phyloP scores from a whole-genome alignment of 352 stramenopile genomes.

The Globisporangium apiculatum region DNA sequence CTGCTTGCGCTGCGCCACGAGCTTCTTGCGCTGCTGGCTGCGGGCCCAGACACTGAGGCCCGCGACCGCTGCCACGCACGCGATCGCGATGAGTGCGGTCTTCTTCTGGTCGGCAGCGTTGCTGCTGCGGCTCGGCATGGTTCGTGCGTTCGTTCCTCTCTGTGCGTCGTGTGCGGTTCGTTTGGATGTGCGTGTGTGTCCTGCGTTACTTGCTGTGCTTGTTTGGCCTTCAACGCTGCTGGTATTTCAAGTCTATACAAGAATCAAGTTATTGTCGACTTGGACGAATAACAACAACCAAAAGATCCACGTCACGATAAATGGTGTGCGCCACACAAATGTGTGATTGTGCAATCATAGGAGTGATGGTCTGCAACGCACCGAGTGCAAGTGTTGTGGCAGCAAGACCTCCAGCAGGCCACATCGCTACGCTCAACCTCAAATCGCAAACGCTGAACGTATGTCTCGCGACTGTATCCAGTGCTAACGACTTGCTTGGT shows the following conservation, averaged over 20 bases:
- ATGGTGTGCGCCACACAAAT: too few relatives aligned
- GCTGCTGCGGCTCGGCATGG: neutral
- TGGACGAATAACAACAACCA: constrained; percentile 5
- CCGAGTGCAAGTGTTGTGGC: too few relatives aligned
- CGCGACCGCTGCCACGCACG: constrained; percentile 34
- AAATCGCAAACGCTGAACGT: too few relatives aligned
- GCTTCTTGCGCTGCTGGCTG: constrained; percentile 38
- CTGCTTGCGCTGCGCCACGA: constrained; percentile 33
- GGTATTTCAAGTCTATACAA: too few relatives aligned
- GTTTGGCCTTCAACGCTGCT: too few relatives aligned
- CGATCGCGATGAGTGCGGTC: constrained; percentile 46
- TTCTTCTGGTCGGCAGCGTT: constrained; percentile 36
- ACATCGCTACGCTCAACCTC: too few relatives aligned
- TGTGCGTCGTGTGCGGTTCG: too few relatives aligned
- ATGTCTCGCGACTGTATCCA: too few relatives aligned
- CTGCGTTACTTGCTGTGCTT: neutral
- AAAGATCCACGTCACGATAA: neutral
- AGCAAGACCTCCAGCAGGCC: too few relatives aligned
- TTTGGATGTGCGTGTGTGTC: too few relatives aligned
- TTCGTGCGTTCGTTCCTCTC: neutral
- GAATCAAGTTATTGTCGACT: neutral
- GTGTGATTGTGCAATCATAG: neutral
- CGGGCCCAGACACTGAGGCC: constrained; percentile 43
- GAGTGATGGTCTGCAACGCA: too few relatives aligned
- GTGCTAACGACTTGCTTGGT: too few relatives aligned